Percentiles rank a stretch among this genome's conserved stretches.
These are phyloP conservation scores for Dactylonectria estremocensis DNA, from an alignment of 2,329 filamentous ascomycete genomes.

Conservation along the genomic window DNA sequence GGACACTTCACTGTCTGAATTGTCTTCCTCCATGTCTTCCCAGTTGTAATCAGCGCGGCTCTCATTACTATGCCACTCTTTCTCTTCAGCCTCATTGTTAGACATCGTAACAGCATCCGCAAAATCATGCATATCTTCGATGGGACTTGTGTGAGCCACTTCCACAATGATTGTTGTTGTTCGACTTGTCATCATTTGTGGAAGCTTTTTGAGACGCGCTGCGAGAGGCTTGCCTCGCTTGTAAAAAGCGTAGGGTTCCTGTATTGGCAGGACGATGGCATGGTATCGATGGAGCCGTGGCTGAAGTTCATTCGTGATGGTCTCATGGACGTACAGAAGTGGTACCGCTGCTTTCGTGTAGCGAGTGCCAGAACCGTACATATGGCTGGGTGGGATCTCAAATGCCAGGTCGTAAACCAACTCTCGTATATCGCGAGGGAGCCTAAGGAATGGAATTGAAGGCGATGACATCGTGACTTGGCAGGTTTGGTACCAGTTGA, in stretches of 20 bases:
- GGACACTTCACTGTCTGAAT: too few species aligned
- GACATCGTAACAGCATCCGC: not conserved
- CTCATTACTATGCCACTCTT: not conserved
- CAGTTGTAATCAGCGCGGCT: too few species aligned
- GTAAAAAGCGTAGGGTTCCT: constrained; percentile 10
- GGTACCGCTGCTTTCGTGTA: constrained; percentile 15
- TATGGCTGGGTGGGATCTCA: constrained; percentile 8
- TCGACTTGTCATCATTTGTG: constrained; percentile 16
- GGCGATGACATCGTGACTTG: not conserved
- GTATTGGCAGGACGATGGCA: constrained; percentile 20
- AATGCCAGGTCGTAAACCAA: constrained; percentile 22
- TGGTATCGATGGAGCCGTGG: constrained; percentile 18
- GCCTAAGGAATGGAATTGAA: constrained; percentile 10
- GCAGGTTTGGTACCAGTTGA: too few species aligned
- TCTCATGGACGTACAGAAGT: constrained; percentile 19
- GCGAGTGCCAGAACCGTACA: constrained; percentile 3
- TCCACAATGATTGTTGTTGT: constrained; percentile 8
- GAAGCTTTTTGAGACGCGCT: not conserved
- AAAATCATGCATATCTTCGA: not conserved
- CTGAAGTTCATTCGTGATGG: constrained; percentile 13
- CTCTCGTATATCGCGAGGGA: constrained; percentile 14
- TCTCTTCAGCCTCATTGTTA: not conserved
- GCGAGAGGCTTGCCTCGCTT: not conserved
- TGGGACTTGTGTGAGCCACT: not conserved
- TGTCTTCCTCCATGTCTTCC: too few species aligned